phyloP scores from a whole-genome alignment of 495 filamentous ascomycete species.

The Aspergillus kassunensis region DNA sequence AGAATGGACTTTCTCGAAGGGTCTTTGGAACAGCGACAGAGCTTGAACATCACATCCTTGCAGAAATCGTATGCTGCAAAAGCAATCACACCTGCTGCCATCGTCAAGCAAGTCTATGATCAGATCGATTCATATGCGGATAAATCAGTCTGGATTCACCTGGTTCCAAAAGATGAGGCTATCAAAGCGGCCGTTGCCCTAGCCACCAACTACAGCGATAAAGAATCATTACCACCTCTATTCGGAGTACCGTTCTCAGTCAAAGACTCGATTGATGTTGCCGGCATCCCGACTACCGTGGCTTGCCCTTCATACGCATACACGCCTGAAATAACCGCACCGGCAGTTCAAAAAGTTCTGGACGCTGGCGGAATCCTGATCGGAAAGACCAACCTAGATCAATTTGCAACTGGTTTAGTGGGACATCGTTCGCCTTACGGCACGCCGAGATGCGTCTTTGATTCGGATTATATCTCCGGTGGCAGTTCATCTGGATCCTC shows the following conservation, averaged over 20 bases:
- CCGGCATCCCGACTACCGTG: conserved; percentile 1
- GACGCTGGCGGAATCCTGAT: conserved; percentile 4
- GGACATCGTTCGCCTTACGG: conserved; percentile 5
- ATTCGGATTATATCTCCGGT: conserved; percentile 3
- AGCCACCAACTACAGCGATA: background rate
- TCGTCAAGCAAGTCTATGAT: background rate
- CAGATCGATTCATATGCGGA: background rate
- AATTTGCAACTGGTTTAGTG: conserved; percentile 5
- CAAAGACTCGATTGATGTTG: conserved; percentile 3
- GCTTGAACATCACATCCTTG: background rate
- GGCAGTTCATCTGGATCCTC: conserved; percentile 4
- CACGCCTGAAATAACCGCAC: background rate
- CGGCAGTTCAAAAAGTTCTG: background rate
- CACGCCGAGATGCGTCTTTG: conserved; percentile 2
- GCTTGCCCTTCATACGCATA: conserved; percentile 7
- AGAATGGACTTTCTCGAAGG: conserved; percentile 1
- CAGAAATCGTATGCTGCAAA: background rate
- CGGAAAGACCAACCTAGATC: conserved; percentile 7
- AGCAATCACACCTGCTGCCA: background rate
- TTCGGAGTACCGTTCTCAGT: conserved; percentile 6
- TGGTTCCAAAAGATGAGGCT: background rate
- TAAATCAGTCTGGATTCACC: conserved; percentile 4
- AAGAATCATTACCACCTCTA: background rate
- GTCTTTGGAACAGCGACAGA: background rate
- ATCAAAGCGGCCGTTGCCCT: background rate